These are phyloP conservation scores for Tanacetum coccineum DNA, from an alignment of 129 eudicot species.

Conservation along the genomic window DNA sequence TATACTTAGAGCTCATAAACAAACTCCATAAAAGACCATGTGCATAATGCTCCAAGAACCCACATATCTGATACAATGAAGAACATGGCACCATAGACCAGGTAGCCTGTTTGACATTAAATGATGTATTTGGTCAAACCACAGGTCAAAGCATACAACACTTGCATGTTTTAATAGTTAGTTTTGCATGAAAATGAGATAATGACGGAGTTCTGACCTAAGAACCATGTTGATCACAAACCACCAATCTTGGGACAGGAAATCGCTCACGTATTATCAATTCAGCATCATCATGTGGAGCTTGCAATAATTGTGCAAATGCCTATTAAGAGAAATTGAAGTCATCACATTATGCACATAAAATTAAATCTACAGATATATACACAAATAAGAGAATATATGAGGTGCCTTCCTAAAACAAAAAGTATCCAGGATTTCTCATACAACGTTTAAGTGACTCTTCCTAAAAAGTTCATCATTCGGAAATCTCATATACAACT, in stretches of 20 bases:
- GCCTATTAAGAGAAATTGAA: conserved; percentile 40
- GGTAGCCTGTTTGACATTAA: conserved; percentile 21
- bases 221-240: conserved; percentile 98
- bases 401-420: no score
- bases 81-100: no score
- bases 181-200: background rate
- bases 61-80: no score
- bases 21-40: no score
- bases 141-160: background rate
- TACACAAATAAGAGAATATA: no score
- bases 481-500: no score
- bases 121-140: background rate
- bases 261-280: conserved; percentile 71
- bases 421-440: no score
- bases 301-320: conserved; percentile 75
- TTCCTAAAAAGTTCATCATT: no score
- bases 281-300: conserved; percentile 86
- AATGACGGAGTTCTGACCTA: conserved; percentile 43
- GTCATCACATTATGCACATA: background rate
- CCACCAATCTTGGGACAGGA: conserved; percentile 93
- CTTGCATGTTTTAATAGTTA: background rate
- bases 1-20: no score
- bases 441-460: no score
- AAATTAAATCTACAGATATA: no score
- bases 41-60: no score